phyloP scores from a whole-genome alignment of 495 filamentous ascomycete genomes.

The Hypoxylon fragiforme region DNA sequence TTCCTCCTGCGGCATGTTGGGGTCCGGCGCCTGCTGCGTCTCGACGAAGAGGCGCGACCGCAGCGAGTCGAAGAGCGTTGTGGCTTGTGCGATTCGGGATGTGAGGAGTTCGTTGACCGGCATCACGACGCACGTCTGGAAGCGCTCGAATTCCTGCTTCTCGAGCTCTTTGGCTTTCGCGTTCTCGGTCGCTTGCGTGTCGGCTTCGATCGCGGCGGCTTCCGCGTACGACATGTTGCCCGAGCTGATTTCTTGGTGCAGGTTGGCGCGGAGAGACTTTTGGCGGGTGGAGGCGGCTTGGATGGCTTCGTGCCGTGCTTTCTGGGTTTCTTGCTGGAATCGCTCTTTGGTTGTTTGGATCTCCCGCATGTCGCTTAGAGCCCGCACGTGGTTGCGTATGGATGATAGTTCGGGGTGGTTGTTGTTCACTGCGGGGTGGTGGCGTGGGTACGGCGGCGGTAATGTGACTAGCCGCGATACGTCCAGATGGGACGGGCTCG shows the following conservation, averaged over 20 bases:
- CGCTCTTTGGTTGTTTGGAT: constrained; percentile 67
- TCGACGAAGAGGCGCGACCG: constrained; percentile 72
- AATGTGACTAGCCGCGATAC: constrained; percentile 90
- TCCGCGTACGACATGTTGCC: constrained; percentile 79
- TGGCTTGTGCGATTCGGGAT: constrained; percentile 62
- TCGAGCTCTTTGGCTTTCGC: constrained; percentile 62
- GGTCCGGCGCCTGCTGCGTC: constrained; percentile 68
- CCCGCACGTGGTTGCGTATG: constrained; percentile 73
- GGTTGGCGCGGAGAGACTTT: constrained; percentile 56
- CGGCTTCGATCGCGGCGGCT: constrained; percentile 70
- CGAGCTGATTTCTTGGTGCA: constrained; percentile 72
- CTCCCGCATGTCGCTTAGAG: constrained; percentile 74
- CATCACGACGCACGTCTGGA: constrained; percentile 73
- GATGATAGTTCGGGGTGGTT: constrained; percentile 84
- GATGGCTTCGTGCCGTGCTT: constrained; percentile 48
- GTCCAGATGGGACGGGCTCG: constrained; percentile 64
- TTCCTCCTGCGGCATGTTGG: constrained; percentile 86
- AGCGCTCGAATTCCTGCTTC: constrained; percentile 74
- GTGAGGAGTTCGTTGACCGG: constrained; percentile 76
- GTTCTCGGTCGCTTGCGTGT: constrained; percentile 66
- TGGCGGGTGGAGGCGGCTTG: constrained; percentile 48
- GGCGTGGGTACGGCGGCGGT: constrained; percentile 88
- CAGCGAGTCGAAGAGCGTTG: constrained; percentile 70
- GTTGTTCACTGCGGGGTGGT: constrained; percentile 95
- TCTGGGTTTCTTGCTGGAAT: constrained; percentile 52